Evolutionary conservation across 129 eudicot species (phyloP).

Genomic region (Artemisia argyi): DNA sequence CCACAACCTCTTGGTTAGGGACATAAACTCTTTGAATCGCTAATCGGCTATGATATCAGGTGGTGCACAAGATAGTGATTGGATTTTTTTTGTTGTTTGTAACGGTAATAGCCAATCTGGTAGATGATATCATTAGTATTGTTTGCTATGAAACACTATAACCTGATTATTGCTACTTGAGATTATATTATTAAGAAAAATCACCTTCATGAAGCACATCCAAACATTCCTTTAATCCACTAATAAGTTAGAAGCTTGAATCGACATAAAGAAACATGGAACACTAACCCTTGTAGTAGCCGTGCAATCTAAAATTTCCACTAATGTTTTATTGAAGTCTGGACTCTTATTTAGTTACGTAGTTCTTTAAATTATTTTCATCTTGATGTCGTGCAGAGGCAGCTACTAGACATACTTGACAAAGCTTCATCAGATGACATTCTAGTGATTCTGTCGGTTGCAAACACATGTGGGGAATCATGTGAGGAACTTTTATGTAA

Average conservation of each 20-base stretch:
- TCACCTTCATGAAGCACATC: background rate
- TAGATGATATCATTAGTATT: no score
- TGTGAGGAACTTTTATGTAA: slow-evolving; percentile 56
- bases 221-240: background rate
- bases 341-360: no score
- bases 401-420: no score
- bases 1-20: no score
- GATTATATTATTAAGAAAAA: background rate
- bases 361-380: no score
- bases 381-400: background rate
- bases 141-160: no score
- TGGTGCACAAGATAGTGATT: background rate
- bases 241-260: background rate
- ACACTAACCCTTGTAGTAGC: background rate
- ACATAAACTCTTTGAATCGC: no score
- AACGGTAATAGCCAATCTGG: background rate
- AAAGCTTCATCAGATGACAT: no score
- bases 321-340: no score
- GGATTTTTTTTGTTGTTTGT: background rate
- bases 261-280: slow-evolving; percentile 7
- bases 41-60: no score
- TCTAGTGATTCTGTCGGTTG: slow-evolving; percentile 30
- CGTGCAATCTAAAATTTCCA: no score
- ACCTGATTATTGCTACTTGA: background rate
- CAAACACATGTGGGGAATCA: slow-evolving; percentile 62